Percentiles rank a stretch among this genome's conserved stretches.
Conservation (phyloP, 768 basidiomycete species). For the Strobilomyces confusus region DNA sequence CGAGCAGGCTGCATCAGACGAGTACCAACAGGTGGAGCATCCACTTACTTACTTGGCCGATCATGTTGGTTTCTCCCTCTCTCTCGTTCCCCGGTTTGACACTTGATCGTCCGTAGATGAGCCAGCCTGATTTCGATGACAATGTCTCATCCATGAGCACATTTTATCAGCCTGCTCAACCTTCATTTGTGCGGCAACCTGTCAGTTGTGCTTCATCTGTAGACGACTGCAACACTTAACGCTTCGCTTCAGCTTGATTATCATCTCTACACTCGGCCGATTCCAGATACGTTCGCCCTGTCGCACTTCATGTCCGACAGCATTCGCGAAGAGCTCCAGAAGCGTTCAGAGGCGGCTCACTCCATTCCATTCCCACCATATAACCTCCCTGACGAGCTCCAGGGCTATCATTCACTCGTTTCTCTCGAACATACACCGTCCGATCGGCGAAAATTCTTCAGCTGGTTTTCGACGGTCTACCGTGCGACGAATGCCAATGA, state of each 20-base stretch:
- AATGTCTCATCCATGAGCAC: constrained; percentile 18
- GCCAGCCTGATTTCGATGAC: constrained; percentile 32
- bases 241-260: constrained; percentile 67
- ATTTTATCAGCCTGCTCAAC: constrained; percentile 40
- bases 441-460: constrained; percentile 71
- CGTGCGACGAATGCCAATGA: constrained; percentile 75
- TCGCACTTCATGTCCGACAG: constrained; percentile 86
- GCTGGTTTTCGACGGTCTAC: constrained; percentile 82
- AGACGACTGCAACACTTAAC: neutral
- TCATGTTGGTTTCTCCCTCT: constrained; percentile 17
- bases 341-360: constrained; percentile 42
- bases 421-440: constrained; percentile 60
- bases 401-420: constrained; percentile 85
- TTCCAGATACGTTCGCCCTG: constrained; percentile 51
- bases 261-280: constrained; percentile 79
- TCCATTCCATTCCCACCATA: constrained; percentile 40
- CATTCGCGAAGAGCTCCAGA: constrained; percentile 56
- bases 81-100: neutral
- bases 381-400: constrained; percentile 78
- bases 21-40: constrained; percentile 24
- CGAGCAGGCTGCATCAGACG: constrained; percentile 12
- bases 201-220: constrained; percentile 38
- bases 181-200: constrained; percentile 62
- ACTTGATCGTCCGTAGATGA: neutral
- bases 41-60: constrained; percentile 19